Base-by-base conservation (phyloP, 2,329 filamentous ascomycete species). In the Cordyceps javanica region DNA sequence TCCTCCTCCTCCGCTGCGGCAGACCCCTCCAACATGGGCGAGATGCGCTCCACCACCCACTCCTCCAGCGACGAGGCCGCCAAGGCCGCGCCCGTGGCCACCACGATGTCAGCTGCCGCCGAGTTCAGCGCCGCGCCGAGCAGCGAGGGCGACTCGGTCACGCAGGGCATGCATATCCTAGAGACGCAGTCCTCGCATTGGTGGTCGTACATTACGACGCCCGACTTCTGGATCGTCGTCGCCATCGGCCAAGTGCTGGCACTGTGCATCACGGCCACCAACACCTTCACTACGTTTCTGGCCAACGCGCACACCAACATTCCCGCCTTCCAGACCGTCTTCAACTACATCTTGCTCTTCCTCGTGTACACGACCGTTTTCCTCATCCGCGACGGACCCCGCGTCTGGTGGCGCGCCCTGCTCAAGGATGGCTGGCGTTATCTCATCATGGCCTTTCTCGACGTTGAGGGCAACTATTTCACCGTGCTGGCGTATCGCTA, bases 391-490 rank as follows among this genome's bases (percentile, higher is more conserved):
- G 90, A 95, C 68, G 93, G 94, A 5, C 79, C 85, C 64, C 85
- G 83, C 66, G 83, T 82, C 65, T 96, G 89, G 81, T 68, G 75
- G 48, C 75, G 76, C 50, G 70, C 95, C 57, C 68, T 91, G 14
- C 69, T 75, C 54, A 81, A 79, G 60, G 87, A 95, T 69, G 90
- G 91, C 59, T 97, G 93, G 94, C 91, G 91, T 74, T 97, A 95
- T 75, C 82, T 96, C 66, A 90, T 97, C 72, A 83, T 99, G 60
- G 86, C 89, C 54, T 97, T 97, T 73, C 82, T 94, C 65, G 94
- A 99, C 69, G 93, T 97, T 51, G 83, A 97, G 74, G 94, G 94
- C 61, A 99, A 99, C 76, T 99, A 97, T 78, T 97, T 97, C 70
- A 92, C 92, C 67, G 93, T 99, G 52, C 81, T 97, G 51, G 94